These are phyloP conservation scores for Miamiensis avidus DNA, from an alignment of 169 alveolate species.

Conservation along the genomic window DNA sequence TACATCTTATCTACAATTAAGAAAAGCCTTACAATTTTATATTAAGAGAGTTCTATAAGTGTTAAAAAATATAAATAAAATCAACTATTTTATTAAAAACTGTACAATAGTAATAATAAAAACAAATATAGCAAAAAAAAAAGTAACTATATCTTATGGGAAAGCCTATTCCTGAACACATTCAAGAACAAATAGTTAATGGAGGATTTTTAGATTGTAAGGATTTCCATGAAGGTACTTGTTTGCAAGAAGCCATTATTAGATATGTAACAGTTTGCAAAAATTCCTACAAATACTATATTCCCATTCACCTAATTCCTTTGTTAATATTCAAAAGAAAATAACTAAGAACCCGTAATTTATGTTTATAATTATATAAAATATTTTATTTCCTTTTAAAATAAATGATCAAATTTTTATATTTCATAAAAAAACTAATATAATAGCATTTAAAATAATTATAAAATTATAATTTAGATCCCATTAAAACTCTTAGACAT, in stretches of 20 bases:
- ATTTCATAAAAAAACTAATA: not conserved
- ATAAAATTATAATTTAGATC: constrained; percentile 25
- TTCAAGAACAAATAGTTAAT: constrained; percentile 14
- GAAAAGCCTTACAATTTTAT: too few species aligned
- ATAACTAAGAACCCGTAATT: constrained; percentile 51
- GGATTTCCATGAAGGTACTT: constrained; percentile 67
- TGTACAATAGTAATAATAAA: too few species aligned
- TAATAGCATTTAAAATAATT: not conserved
- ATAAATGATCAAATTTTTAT: not conserved
- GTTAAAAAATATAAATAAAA: too few species aligned
- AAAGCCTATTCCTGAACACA: constrained; percentile 13
- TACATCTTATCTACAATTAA: too few species aligned
- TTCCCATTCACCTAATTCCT: constrained; percentile 71
- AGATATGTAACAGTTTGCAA: constrained; percentile 46
- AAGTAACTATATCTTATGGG: constrained; percentile 18
- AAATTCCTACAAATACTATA: constrained; percentile 60
- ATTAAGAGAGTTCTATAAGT: too few species aligned
- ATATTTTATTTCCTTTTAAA: not conserved
- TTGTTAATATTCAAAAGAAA: constrained; percentile 58
- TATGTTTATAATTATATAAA: not conserved
- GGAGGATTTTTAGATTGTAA: constrained; percentile 57
- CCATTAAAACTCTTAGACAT: constrained; percentile 47
- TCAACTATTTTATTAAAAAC: too few species aligned
- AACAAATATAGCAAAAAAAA: too few species aligned
- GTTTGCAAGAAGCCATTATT: constrained; percentile 49